Base-by-base conservation (phyloP, 2,329 filamentous ascomycete species). In the Alternaria brassicae region DNA sequence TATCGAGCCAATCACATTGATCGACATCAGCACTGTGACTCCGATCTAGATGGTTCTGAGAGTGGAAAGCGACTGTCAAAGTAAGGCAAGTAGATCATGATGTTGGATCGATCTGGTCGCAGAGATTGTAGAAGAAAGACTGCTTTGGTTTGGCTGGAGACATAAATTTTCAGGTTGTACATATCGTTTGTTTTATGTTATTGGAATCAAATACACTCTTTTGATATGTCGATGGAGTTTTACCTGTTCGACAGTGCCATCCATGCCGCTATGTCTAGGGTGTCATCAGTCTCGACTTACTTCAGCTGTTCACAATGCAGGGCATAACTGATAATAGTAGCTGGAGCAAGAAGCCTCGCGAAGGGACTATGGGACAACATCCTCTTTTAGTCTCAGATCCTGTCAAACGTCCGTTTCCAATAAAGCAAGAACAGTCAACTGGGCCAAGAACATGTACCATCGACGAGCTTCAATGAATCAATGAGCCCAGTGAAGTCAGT, bases 1-100 rank as follows among this genome's bases (percentile, higher is more conserved):
- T 21, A 39, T 58, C 13, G 37, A 44, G 13, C 58, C 58, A 3
- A 19, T 58, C n/a, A 60, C 58, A 6, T 17, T 60, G 41, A 60
- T 60, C 12, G 48, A 52, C 12, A 17, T 56, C 17, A 37, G 34
- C 23, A 17, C 34, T 36, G 53, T 12, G 21, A 23, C 27, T 17
- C 36, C 44, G 3, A 56, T 56, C 9, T 56, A 41, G 23, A 30
- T 32, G 15, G 15, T 1, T 9, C 0, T 5, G 13, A 12, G 17
- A 27, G 2, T 17, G 36, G 5, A 12, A 6, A 1, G 7, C 9
- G 3, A 1, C 8, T 5, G 25, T 1, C 6, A 19, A 4, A 23
- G 19, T 23, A 28, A 7, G 2, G 13, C 17, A 3, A 2, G 28
- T 23, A 12, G 3, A 7, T 17, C 5, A 12, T 10, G 2, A 6